Evolutionary conservation across 2,329 filamentous ascomycete species (phyloP).

Genomic region (Hypomyces perniciosus): DNA sequence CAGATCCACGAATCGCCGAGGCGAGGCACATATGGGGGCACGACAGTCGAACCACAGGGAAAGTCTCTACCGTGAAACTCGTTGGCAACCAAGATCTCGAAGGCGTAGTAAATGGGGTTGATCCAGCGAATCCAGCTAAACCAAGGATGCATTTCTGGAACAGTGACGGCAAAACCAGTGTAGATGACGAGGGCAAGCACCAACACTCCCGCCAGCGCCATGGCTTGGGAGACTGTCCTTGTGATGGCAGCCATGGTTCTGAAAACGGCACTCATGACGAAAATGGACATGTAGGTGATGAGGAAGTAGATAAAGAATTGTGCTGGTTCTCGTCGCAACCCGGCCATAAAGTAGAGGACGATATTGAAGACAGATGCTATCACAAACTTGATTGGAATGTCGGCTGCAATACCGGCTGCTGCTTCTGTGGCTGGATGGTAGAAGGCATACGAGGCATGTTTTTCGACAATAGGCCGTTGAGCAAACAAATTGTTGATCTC

Average conservation of each 20-base stretch:
- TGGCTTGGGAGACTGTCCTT: slow-evolving; percentile 55
- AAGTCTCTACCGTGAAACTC: slow-evolving; percentile 59
- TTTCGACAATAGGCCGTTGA: slow-evolving; percentile 43
- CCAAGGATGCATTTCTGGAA: slow-evolving; percentile 62
- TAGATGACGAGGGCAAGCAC: slow-evolving; percentile 55
- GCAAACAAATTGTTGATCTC: slow-evolving; percentile 44
- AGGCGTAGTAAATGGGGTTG: slow-evolving; percentile 68
- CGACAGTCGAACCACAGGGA: slow-evolving; percentile 43
- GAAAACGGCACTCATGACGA: slow-evolving; percentile 73
- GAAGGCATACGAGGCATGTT: slow-evolving; percentile 43
- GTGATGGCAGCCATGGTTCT: slow-evolving; percentile 67
- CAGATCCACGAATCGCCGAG: slow-evolving; percentile 47
- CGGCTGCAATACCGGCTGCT: slow-evolving; percentile 46
- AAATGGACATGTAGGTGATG: slow-evolving; percentile 59
- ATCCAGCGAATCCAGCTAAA: slow-evolving; percentile 71
- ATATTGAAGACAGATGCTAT: slow-evolving; percentile 47
- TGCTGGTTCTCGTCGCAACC: slow-evolving; percentile 50
- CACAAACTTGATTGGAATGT: slow-evolving; percentile 53
- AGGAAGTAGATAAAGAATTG: slow-evolving; percentile 74
- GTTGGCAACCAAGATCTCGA: slow-evolving; percentile 67
- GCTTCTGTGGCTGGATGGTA: slow-evolving; percentile 50
- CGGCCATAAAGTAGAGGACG: slow-evolving; percentile 52
- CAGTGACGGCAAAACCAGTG: slow-evolving; percentile 51
- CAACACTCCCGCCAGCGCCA: slow-evolving; percentile 46
- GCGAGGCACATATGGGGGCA: slow-evolving; percentile 41